These are phyloP conservation scores for Corylus heterophylla DNA, from an alignment of 306 rosid genomes.

Conservation along the genomic window DNA sequence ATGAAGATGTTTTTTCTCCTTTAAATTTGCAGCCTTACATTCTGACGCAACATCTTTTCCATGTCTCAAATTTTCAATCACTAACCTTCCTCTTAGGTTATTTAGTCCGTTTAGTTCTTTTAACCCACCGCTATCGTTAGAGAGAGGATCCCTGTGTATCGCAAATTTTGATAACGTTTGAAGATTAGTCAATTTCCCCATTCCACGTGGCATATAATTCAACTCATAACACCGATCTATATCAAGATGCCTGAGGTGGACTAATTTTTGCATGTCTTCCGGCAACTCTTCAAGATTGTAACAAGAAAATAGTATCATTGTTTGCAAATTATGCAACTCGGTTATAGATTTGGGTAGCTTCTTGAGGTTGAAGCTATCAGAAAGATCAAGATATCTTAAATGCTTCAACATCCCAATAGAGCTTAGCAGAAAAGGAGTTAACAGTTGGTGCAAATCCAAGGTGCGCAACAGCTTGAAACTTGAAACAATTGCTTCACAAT, in stretches of 20 bases:
- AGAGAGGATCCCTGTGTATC: neutral
- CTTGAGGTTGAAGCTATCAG: neutral
- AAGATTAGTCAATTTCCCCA: neutral
- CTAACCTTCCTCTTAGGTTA: neutral
- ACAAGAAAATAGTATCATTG: neutral
- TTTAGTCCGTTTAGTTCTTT: neutral
- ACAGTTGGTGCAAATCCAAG: too few species aligned
- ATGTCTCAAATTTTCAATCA: neutral
- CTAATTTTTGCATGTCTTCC: neutral
- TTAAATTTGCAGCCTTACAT: neutral
- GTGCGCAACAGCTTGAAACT: neutral
- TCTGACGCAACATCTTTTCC: too few species aligned
- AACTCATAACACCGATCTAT: neutral
- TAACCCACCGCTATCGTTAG: neutral
- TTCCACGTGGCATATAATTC: conserved; percentile 10
- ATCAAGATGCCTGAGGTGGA: conserved; percentile 22
- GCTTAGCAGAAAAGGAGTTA: too few species aligned
- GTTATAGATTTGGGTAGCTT: neutral
- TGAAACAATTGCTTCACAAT: neutral
- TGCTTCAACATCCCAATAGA: neutral
- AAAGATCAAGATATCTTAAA: conserved; percentile 1
- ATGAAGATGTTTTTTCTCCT: neutral
- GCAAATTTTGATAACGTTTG: conserved; percentile 17
- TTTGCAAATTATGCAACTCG: neutral
- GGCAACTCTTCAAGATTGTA: conserved; percentile 4